A percentile compares a stretch with the other conserved stretches of the same genome.
phyloP scores from a whole-genome alignment of 2,329 filamentous ascomycete species.

The Lasiodiplodia sp. region DNA sequence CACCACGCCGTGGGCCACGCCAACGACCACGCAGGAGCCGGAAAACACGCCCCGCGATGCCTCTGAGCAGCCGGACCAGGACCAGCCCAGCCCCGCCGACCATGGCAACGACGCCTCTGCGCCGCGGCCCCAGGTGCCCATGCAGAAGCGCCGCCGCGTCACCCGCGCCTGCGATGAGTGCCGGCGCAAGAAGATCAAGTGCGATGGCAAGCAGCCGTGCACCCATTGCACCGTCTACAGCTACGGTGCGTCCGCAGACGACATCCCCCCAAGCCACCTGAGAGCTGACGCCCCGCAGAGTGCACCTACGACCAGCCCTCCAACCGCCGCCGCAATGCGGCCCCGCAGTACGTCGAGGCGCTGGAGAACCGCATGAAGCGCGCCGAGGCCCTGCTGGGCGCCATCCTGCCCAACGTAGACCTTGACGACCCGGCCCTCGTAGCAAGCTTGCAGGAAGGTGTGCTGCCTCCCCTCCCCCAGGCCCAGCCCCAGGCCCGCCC shows the following conservation, averaged over 20 bases:
- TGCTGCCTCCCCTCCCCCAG: slow-evolving; percentile 52
- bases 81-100: slow-evolving; percentile 14
- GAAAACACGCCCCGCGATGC: slow-evolving; percentile 24
- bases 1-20: slow-evolving; percentile 15
- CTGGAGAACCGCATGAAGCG: slow-evolving; percentile 83
- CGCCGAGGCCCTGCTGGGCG: slow-evolving; percentile 79
- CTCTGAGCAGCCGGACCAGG: slow-evolving; percentile 23
- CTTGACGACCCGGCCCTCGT: slow-evolving; percentile 86
- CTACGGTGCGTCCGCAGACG: slow-evolving; percentile 71
- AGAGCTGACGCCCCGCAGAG: slow-evolving; percentile 61
- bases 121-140: slow-evolving; percentile 25
- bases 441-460: slow-evolving; percentile 73
- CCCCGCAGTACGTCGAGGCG: slow-evolving; percentile 91
- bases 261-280: slow-evolving; percentile 1
- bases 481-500: slow-evolving; percentile 28
- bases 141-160: slow-evolving; percentile 49
- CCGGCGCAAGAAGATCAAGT: slow-evolving; percentile 61
- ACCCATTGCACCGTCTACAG: slow-evolving; percentile 98
- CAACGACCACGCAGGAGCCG: slow-evolving; percentile 12
- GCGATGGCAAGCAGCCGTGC: slow-evolving; percentile 62
- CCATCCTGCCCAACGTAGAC: slow-evolving; percentile 83
- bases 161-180: slow-evolving; percentile 54
- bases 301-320: slow-evolving; percentile 97
- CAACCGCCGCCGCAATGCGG: slow-evolving; percentile 87
- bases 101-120: neutral